Evolutionary conservation across 164 flowering plant species (phyloP).

Genomic region (Cinnamomum micranthum): DNA sequence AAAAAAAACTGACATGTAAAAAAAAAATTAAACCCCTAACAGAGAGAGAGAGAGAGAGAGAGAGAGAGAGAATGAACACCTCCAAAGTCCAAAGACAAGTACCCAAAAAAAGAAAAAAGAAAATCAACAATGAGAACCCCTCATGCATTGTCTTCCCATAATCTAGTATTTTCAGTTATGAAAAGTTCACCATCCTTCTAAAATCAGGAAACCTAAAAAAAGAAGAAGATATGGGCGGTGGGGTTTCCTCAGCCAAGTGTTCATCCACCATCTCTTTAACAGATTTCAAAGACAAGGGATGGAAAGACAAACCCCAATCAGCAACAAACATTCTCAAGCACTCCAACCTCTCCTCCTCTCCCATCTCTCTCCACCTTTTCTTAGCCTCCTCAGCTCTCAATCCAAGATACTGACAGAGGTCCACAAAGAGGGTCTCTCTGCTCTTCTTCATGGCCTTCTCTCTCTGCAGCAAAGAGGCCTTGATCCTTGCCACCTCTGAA

Average conservation of each 20-base stretch:
- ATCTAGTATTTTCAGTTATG: too few relatives aligned
- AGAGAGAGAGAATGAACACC: too few relatives aligned
- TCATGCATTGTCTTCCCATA: background rate
- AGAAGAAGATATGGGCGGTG: constrained; percentile 6
- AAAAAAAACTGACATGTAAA: too few relatives aligned
- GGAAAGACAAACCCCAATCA: constrained; percentile 65
- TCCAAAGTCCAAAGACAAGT: background rate
- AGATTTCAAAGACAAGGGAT: constrained; percentile 70
- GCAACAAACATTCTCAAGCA: constrained; percentile 55
- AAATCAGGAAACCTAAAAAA: constrained; percentile 15
- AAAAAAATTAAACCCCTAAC: too few relatives aligned
- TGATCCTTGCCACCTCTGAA: constrained; percentile 33
- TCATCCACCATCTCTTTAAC: constrained; percentile 74
- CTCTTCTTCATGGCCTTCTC: constrained; percentile 71
- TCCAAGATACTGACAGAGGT: constrained; percentile 40
- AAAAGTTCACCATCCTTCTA: constrained; percentile 18
- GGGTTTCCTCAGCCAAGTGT: constrained; percentile 26
- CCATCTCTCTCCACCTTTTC: constrained; percentile 50
- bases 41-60: too few relatives aligned
- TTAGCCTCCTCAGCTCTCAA: constrained; percentile 43
- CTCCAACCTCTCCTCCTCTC: constrained; percentile 51
- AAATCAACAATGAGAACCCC: background rate
- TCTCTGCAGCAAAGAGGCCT: constrained; percentile 28
- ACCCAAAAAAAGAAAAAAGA: too few relatives aligned
- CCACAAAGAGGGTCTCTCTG: constrained; percentile 49